phyloP scores from a whole-genome alignment of 2,329 filamentous ascomycete genomes.

The Apiospora sp. region DNA sequence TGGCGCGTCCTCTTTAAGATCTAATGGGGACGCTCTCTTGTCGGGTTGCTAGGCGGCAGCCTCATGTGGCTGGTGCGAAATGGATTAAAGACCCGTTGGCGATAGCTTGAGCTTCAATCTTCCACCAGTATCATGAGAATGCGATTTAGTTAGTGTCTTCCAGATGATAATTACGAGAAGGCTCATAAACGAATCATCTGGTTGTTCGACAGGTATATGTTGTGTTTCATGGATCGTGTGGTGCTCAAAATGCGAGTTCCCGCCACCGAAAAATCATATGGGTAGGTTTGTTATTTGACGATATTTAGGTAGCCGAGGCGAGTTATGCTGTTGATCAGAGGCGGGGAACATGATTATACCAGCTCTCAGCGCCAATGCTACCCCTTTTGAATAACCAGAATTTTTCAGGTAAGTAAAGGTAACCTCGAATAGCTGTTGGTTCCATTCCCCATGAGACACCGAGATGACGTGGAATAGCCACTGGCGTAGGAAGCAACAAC shows the following conservation, averaged over 20 bases:
- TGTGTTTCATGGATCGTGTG: background rate
- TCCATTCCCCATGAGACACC: too few species aligned
- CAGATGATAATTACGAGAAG: background rate
- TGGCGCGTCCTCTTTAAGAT: slow-evolving; percentile 20
- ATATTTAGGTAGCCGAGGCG: background rate
- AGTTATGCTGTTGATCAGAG: too few species aligned
- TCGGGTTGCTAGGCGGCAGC: slow-evolving; percentile 1
- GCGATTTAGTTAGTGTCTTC: background rate
- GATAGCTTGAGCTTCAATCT: background rate
- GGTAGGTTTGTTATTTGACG: background rate
- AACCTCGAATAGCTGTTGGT: too few species aligned
- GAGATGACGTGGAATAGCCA: too few species aligned
- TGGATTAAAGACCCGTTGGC: background rate
- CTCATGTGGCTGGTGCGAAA: background rate
- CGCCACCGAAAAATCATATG: background rate
- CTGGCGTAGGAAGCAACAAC: too few species aligned
- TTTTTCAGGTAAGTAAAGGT: too few species aligned
- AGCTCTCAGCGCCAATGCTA: too few species aligned
- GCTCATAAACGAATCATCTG: background rate
- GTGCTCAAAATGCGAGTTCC: background rate
- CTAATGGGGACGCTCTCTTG: background rate
- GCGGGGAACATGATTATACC: too few species aligned
- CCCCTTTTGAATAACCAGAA: too few species aligned
- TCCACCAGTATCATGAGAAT: background rate
- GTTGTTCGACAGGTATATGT: background rate